These are phyloP conservation scores for Orbilia blumenaviensis DNA, from an alignment of 2,329 filamentous ascomycete species.

Conservation along the genomic window DNA sequence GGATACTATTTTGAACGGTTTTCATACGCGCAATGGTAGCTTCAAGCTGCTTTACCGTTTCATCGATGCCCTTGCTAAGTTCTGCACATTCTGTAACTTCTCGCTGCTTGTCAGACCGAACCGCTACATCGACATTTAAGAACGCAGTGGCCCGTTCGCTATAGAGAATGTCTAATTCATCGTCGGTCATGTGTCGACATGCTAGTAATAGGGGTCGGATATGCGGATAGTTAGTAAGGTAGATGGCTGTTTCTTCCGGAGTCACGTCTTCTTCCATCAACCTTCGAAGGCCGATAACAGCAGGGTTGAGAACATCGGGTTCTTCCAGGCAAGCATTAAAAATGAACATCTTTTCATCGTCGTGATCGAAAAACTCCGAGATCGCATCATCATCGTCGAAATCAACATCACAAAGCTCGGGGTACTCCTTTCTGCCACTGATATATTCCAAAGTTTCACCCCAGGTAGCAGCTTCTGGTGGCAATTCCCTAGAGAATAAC, in stretches of 20 bases:
- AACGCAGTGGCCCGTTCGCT: constrained; percentile 36
- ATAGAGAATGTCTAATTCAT: constrained; percentile 42
- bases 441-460: constrained; percentile 47
- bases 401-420: constrained; percentile 37
- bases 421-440: constrained; percentile 28
- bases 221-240: constrained; percentile 37
- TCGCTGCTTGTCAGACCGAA: constrained; percentile 47
- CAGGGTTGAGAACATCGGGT: constrained; percentile 38
- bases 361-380: constrained; percentile 41
- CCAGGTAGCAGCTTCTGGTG: constrained; percentile 41
- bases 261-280: constrained; percentile 47
- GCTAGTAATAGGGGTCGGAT: constrained; percentile 39
- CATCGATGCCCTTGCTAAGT: constrained; percentile 39
- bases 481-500: constrained; percentile 38
- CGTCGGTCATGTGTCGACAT: constrained; percentile 46
- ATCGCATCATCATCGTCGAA: constrained; percentile 42
- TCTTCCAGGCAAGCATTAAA: constrained; percentile 43
- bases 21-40: constrained; percentile 39
- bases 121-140: constrained; percentile 41
- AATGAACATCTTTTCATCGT: constrained; percentile 48
- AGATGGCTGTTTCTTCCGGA: constrained; percentile 46
- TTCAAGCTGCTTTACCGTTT: constrained; percentile 44
- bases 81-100: constrained; percentile 43
- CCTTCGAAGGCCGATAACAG: constrained; percentile 29
- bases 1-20: constrained; percentile 29